phyloP scores from a whole-genome alignment of 2,329 filamentous ascomycete species.

The Calonectria henricotiae region DNA sequence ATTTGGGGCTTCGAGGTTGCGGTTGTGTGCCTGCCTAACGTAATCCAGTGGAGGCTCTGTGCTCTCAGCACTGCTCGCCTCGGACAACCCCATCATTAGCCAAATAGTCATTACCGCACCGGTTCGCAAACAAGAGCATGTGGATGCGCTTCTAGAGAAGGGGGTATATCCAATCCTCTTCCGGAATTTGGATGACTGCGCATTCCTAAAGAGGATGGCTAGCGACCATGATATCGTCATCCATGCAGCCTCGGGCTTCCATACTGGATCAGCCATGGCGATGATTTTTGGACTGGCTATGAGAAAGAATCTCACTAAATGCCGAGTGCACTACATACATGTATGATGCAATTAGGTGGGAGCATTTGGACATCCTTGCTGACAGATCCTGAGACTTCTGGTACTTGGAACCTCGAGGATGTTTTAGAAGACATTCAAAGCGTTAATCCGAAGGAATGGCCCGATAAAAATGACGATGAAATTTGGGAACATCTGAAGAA shows the following conservation, averaged over 20 bases:
- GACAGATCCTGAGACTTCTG: constrained; percentile 27
- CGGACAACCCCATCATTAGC: neutral
- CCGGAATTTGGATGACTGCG: constrained; percentile 27
- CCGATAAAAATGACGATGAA: neutral
- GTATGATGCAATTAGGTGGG: neutral
- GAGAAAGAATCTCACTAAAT: neutral
- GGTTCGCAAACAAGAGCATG: constrained; percentile 33
- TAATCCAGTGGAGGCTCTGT: constrained; percentile 36
- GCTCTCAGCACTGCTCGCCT: constrained; percentile 34
- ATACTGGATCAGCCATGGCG: constrained; percentile 23
- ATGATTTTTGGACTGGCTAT: constrained; percentile 20
- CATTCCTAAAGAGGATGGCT: constrained; percentile 10
- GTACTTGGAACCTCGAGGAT: constrained; percentile 32
- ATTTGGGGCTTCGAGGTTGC: neutral
- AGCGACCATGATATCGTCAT: constrained; percentile 33
- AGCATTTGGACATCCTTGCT: neutral
- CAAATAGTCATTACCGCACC: constrained; percentile 24
- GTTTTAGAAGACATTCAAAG: neutral
- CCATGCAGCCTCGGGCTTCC: constrained; percentile 34
- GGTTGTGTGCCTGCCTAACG: neutral
- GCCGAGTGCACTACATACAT: constrained; percentile 33
- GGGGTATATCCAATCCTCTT: constrained; percentile 28
- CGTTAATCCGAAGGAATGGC: neutral
- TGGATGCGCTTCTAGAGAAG: neutral
- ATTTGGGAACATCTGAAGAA: neutral